These are phyloP conservation scores for Coniferiporia sulphurascens DNA, from an alignment of 1,284 basidiomycete genomes.

Conservation along the genomic window DNA sequence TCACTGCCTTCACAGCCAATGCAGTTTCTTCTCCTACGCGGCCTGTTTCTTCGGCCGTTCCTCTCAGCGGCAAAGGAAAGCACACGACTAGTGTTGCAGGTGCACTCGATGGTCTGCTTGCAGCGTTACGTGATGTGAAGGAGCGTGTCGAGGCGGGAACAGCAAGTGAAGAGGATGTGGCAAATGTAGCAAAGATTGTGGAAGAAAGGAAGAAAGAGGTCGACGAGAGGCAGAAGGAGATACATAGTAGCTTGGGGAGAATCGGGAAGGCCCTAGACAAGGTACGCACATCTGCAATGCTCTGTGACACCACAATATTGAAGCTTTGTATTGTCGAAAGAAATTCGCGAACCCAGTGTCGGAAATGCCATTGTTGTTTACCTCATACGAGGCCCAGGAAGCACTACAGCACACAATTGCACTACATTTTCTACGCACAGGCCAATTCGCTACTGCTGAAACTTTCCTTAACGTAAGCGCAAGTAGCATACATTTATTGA, in stretches of 20 bases:
- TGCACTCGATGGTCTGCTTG: constrained; percentile 67
- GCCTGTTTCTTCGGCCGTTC: constrained; percentile 2
- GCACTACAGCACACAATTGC: constrained; percentile 75
- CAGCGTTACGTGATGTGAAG: constrained; percentile 55
- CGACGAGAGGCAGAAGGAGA: constrained; percentile 83
- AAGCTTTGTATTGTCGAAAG: constrained; percentile 34
- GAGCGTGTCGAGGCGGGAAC: constrained; percentile 49
- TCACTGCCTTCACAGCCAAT: constrained; percentile 49
- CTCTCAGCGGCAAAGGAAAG: constrained; percentile 38
- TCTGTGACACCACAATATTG: constrained; percentile 4
- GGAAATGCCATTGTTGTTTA: constrained; percentile 65
- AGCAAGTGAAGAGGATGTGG: constrained; percentile 49
- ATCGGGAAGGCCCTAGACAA: constrained; percentile 87
- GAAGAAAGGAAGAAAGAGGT: constrained; percentile 77
- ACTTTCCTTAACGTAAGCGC: constrained; percentile 61
- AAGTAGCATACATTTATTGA: neutral
- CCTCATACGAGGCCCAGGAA: constrained; percentile 48
- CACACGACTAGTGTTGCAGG: constrained; percentile 47
- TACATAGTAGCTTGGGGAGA: constrained; percentile 70
- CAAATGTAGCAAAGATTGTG: constrained; percentile 51
- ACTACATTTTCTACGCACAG: constrained; percentile 73
- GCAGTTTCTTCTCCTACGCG: constrained; percentile 24
- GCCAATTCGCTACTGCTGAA: constrained; percentile 71
- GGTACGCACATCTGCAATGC: constrained; percentile 39
- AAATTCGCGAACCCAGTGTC: constrained; percentile 67